These are phyloP conservation scores for Fusarium sp. DNA, from an alignment of 2,329 filamentous ascomycete species.

Conservation along the genomic window DNA sequence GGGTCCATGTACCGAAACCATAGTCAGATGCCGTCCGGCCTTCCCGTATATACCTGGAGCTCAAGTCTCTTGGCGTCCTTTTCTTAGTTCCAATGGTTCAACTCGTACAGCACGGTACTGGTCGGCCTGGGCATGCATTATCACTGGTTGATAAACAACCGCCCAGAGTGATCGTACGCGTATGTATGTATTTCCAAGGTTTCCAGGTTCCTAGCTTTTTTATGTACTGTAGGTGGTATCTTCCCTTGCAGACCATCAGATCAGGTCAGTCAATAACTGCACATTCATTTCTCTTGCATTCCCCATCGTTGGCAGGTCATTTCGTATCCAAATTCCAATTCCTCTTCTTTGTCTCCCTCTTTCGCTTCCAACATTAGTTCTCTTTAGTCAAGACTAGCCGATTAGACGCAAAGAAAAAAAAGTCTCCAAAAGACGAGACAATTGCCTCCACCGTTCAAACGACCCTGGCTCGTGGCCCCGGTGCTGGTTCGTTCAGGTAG, in stretches of 20 bases:
- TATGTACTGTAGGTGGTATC: neutral
- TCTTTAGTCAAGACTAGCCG: neutral
- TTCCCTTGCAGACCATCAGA: neutral
- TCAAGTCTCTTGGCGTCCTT: slow-evolving; percentile 13
- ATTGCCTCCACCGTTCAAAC: slow-evolving; percentile 9
- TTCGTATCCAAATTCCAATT: slow-evolving; percentile 21
- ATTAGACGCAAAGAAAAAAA: neutral
- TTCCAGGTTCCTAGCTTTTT: neutral
- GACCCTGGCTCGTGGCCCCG: neutral
- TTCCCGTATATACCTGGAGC: slow-evolving; percentile 7
- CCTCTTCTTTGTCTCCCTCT: neutral
- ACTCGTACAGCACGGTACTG: slow-evolving; percentile 17
- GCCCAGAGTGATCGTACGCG: slow-evolving; percentile 21
- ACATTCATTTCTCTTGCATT: slow-evolving; percentile 30
- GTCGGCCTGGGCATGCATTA: slow-evolving; percentile 18
- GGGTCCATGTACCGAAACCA: neutral
- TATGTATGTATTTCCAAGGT: slow-evolving; percentile 15
- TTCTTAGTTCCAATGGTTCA: slow-evolving; percentile 2
- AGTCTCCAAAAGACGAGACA: slow-evolving; percentile 11
- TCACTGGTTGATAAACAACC: slow-evolving; percentile 21
- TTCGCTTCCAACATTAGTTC: neutral
- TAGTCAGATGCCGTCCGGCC: neutral
- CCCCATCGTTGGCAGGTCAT: slow-evolving; percentile 18
- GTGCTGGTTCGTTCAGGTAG: neutral
- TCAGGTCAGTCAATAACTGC: neutral